Evolutionary conservation across 2,329 filamentous ascomycete genomes (phyloP), one percentile per base, ranked within the genome.

Genomic region (Pseudogymnoascus sp.): DNA sequence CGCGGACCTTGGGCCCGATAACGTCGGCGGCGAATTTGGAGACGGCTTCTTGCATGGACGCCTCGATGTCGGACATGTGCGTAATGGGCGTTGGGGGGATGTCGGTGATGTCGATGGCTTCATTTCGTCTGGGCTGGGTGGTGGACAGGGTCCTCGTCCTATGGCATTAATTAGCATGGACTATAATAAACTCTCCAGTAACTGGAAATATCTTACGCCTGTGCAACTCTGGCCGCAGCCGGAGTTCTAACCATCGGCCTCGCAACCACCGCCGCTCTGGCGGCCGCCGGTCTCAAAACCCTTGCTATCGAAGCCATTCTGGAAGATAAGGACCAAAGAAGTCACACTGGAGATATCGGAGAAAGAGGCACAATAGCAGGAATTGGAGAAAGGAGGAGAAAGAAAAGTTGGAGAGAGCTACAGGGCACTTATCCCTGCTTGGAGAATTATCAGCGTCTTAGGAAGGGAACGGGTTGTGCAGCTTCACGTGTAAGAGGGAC

Each of bases 61-160:
- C 73, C 79, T 99, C 95, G 65, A 90, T 88, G 78, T 99, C 95
- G 70, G 91, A 96, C 68, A 96, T 82, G 77, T 96, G 92, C 48
- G 90, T 90, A 78, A 99, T 96, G 62, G 95, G 95, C 5, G 93
- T 97, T 0, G 95, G 93, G 0, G 89, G 87, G 68, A 97, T 83
- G 60, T 90, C 87, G 66, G 87, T 83, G 71, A 96, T 86, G 77
- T 95, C 83, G 65, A 80, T 72, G 60, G 75, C 73, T 66, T 83
- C 76, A 69, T 81, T 80, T 69, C 80, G 82, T 69, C 82, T 82
- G 67, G 78, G 75, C 51, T 81, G 69, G 0, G 87, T 89, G 60
- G 82, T 82, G 39, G 87, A 89, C 65, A 92, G 81, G 19, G 81
- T 73, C 69, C 86, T 83, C 11, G 74, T 70, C 68, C 78, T 81